Base-by-base conservation (phyloP, 495 filamentous ascomycete species). In the Penicillium egyptiacum region DNA sequence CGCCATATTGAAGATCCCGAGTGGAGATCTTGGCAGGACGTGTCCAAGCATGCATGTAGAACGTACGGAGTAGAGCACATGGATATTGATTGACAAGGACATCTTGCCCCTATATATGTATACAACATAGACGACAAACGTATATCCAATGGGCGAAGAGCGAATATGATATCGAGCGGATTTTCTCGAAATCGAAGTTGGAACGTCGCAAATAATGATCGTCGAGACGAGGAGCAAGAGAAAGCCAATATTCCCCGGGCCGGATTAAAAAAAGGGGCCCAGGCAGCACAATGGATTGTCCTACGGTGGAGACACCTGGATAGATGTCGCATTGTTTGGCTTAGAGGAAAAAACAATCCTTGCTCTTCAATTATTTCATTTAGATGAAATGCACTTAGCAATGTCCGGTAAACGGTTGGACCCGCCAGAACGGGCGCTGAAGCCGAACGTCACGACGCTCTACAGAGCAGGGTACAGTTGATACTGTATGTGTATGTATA, bases 191-290 rank as follows among this genome's bases (percentile, higher is more conserved):
- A 31, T 31, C 4, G 42, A 22, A 23, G 0, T 4, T 17, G 19
- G 5, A 39, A 37, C 1, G 5, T 30, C 30, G 30, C 22, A 62
- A 59, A 59, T 62, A 47, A 53, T 51, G 60, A 62, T 62, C 60
- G 51, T n/a, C 60, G 35, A 23, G 45, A 47, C 9, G 25, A 47
- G 25, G n/a, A 19, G 17, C 35, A 35, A 41, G 19, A 35, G 40
- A 53, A 35, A 54, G 50, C 47, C 25, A 26, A 35, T 28, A 33
- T 40, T 17, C 30, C 30, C 30, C 10, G 11, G 30, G 25, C 30
- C 39, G n/a, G 19, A 35, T 8, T 8, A 40, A 49, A 58, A 61
- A 58, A 55, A 42, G 45, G 59, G 60, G 59, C 42, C 28, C 55
- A 56, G 40, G 42, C 37, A 56, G 42, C 40, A 43, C 28, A 54